Base-by-base conservation (phyloP, 345 rosid genomes). In the Rhodomyrtus tomentosa region DNA sequence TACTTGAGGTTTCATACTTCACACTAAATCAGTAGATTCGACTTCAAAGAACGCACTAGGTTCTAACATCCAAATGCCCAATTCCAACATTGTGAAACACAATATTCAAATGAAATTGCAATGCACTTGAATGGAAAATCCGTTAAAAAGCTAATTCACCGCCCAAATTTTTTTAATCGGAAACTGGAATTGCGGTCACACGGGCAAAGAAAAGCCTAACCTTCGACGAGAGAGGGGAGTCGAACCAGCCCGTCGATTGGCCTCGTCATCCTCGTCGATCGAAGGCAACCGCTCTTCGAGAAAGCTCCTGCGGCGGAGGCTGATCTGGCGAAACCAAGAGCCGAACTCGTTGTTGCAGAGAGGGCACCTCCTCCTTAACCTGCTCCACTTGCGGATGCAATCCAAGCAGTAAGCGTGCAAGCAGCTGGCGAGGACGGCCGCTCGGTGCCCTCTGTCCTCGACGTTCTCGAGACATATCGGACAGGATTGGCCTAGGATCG, bases 311-410 rank as follows among this genome's bases (percentile, higher is more conserved):
- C 90, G 87, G 11, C 88, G 87, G 83, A 86, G 81, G 84, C 89
- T 85, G 88, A 86, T 89, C 4, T 83, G 84, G 85, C 84, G 88
- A 85, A 91, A 89, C 94, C 93, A 93, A 1, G 95, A 94, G 88
- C 90, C 86, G 86, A 93, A 93, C 53, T 79, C 56, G n/a, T 88
- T 83, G 88, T 91, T 94, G 89, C 98, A 93, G 87, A 96, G 95
- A 82, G 98, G 96, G 81, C 96, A 93, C 40, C 55, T 90, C 81
- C 95, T 90, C 91, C 91, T 93, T 86, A 93, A 50, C 49, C 89
- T 82, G 90, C 98, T 94, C 96, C 96, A 94, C 53, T 85, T 86
- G 4, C 88, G 83, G 80, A 94, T 93, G 87, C 98, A 94, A 5
- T 29, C 86, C 68, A 85, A 82, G 83, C 95, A 94, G 89, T 91